Evolutionary conservation across 192 early-diverging fungal genomes (phyloP), one percentile per base, ranked within the genome.

Genomic region (Paraglomus occultum): DNA sequence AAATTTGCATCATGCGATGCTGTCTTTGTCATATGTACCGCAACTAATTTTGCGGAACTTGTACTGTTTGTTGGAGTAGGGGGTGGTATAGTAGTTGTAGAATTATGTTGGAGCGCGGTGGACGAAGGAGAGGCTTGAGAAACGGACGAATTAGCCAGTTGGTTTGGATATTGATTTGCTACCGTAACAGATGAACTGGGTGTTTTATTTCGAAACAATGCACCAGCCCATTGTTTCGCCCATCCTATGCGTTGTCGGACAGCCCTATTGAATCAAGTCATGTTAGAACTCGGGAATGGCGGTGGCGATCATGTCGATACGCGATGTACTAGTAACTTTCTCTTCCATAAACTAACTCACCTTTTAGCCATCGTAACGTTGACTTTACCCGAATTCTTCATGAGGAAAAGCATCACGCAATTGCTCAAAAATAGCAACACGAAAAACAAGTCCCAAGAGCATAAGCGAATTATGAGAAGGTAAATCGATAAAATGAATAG

Each of bases 351-450:
- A 31, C 31, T 1, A 31, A 31, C 31, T 58, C 14, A 61, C 48
- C 74, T 73, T 71, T 85, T 85, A 23, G 84, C 84, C 84, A 85
- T 82, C 8, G 70, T 78, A 2, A 83, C 82, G 54, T 85, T 83
- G 65, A 85, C 73, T 49, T 70, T 71, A 23, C 80, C 80, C 8
- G 84, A 80, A 60, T 83, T 83, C 64, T 83, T 83, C 78, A 83
- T 81, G 42, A 83, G 57, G 57, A 77, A 83, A 17, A 85, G 71
- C 77, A 85, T 79, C 12, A 58, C 76, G 58, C 80, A 82, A 60
- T 82, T 78, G 62, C 73, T 76, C 8, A 55, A 69, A 64, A 85
- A 78, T 12, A 83, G 48, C 1, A 83, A 50, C 12, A 85, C 59
- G 1, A 83, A 38, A 44, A 83, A 85, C 20, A 82, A 76, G 53